A percentile compares a stretch with the other conserved stretches of the same genome.
These are phyloP conservation scores for Phellinidium pouzarii DNA, from an alignment of 1,284 basidiomycete genomes.

Conservation along the genomic window DNA sequence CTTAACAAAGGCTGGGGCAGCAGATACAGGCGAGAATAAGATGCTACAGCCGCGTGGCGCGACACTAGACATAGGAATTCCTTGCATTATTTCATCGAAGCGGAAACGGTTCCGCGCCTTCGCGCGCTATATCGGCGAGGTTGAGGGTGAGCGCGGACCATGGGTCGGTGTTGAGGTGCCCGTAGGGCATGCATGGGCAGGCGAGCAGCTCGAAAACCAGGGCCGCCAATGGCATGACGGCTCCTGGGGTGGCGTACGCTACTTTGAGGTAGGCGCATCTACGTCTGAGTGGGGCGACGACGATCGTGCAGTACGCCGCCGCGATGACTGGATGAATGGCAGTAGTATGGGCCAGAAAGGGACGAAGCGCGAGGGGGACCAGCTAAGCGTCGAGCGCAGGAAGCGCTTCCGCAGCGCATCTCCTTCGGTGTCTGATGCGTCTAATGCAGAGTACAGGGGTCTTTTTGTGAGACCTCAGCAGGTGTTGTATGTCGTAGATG, in stretches of 20 bases:
- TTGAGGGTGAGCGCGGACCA: constrained; percentile 70
- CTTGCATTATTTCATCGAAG: constrained; percentile 83
- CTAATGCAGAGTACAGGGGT: constrained; percentile 57
- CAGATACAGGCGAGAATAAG: background rate
- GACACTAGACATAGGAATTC: constrained; percentile 81
- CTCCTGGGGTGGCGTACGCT: constrained; percentile 67
- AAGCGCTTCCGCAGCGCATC: constrained; percentile 67
- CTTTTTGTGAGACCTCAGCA: constrained; percentile 76
- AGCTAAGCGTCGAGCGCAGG: constrained; percentile 48
- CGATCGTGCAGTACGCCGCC: constrained; percentile 37
- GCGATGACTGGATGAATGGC: constrained; percentile 28
- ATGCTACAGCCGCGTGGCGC: constrained; percentile 48
- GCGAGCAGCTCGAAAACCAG: constrained; percentile 43
- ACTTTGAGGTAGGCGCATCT: constrained; percentile 64
- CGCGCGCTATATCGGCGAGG: constrained; percentile 82
- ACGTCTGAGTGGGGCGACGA: constrained; percentile 56
- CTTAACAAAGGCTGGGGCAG: background rate
- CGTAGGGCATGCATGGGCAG: constrained; percentile 49
- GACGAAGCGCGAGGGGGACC: constrained; percentile 63
- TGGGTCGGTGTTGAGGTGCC: constrained; percentile 94
- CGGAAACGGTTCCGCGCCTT: constrained; percentile 80
- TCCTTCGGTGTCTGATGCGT: constrained; percentile 60
- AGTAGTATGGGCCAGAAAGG: constrained; percentile 23
- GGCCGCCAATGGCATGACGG: constrained; percentile 80
- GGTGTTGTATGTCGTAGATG: constrained; percentile 76